Evolutionary conservation across 2,329 filamentous ascomycete genomes (phyloP).

Genomic region (Colletotrichum sp.): DNA sequence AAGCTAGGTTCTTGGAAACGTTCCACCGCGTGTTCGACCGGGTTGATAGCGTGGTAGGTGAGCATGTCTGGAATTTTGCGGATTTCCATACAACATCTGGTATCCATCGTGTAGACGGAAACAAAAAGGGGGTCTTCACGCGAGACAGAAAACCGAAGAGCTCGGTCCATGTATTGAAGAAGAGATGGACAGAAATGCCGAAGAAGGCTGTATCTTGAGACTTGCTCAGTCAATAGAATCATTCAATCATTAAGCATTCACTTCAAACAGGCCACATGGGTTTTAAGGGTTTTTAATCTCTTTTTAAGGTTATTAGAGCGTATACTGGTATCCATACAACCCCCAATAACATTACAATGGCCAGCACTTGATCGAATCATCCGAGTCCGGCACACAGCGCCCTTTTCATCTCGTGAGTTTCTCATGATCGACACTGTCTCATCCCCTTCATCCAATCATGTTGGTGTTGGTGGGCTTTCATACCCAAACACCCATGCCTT

Average conservation of each 20-base stretch:
- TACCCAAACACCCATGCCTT: not conserved
- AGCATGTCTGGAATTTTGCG: slow-evolving; percentile 32
- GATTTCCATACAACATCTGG: slow-evolving; percentile 27
- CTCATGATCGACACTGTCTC: not conserved
- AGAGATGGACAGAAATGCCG: slow-evolving; percentile 13
- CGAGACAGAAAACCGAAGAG: slow-evolving; percentile 26
- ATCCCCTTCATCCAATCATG: not conserved
- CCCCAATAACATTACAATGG: slow-evolving; percentile 17
- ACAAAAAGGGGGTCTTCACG: slow-evolving; percentile 30
- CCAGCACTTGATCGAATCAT: slow-evolving; percentile 20
- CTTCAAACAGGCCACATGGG: not conserved
- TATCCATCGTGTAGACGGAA: slow-evolving; percentile 26
- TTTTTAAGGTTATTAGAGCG: slow-evolving; percentile 1
- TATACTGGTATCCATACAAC: not conserved
- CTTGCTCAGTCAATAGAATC: fast-evolving
- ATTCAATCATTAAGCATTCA: not conserved
- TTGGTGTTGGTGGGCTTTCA: not conserved
- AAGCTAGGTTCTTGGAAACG: slow-evolving; percentile 28
- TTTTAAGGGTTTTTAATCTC: not conserved
- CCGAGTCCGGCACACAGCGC: slow-evolving; percentile 17
- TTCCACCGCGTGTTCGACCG: slow-evolving; percentile 33
- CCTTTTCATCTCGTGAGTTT: slow-evolving; percentile 1
- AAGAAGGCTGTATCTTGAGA: not conserved
- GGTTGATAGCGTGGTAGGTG: slow-evolving; percentile 29
- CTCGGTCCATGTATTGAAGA: slow-evolving; percentile 19